Evolutionary conservation across 805 yeast species (phyloP).

Genomic region (Metschnikowia gelsemii): DNA sequence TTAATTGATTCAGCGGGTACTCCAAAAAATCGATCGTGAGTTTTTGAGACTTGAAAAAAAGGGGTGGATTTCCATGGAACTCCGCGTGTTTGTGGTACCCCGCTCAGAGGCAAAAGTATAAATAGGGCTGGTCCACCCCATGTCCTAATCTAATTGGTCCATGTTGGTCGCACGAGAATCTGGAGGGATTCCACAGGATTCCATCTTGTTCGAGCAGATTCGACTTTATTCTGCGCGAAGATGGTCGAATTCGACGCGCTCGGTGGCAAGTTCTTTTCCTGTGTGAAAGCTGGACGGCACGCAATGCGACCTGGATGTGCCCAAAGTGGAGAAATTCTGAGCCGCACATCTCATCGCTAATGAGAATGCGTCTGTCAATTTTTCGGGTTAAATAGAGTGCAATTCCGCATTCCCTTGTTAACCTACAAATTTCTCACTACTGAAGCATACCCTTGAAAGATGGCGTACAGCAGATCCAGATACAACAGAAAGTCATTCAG

Average conservation of each 20-base stretch:
- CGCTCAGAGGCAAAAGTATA: slow-evolving; percentile 4
- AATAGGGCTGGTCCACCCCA: slow-evolving; percentile 2
- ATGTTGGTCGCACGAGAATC: neutral
- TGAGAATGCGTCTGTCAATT: slow-evolving; percentile 1
- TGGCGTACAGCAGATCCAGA: slow-evolving; percentile 22
- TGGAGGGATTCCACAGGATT: neutral
- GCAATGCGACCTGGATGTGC: neutral
- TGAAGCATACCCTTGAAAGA: slow-evolving; percentile 1
- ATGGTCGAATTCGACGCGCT: slow-evolving; percentile 8
- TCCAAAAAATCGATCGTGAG: too few species aligned
- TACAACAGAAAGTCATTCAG: slow-evolving; percentile 27
- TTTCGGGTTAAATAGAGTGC: slow-evolving; percentile 13
- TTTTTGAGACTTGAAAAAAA: neutral
- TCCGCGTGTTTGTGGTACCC: neutral
- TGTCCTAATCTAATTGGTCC: slow-evolving; percentile 3
- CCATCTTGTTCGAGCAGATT: slow-evolving; percentile 5
- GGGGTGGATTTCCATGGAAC: slow-evolving; percentile 2
- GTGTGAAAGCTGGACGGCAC: slow-evolving; percentile 5
- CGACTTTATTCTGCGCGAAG: slow-evolving; percentile 1
- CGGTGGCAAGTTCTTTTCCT: slow-evolving; percentile 3
- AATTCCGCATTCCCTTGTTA: neutral
- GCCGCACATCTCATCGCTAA: slow-evolving; percentile 24
- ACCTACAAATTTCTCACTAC: neutral
- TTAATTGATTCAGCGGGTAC: too few species aligned
- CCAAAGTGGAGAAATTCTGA: slow-evolving; percentile 8